Percentiles rank a stretch among this genome's conserved stretches.
Conservation (phyloP, 768 basidiomycete species). For the Tricholoma terreum region DNA sequence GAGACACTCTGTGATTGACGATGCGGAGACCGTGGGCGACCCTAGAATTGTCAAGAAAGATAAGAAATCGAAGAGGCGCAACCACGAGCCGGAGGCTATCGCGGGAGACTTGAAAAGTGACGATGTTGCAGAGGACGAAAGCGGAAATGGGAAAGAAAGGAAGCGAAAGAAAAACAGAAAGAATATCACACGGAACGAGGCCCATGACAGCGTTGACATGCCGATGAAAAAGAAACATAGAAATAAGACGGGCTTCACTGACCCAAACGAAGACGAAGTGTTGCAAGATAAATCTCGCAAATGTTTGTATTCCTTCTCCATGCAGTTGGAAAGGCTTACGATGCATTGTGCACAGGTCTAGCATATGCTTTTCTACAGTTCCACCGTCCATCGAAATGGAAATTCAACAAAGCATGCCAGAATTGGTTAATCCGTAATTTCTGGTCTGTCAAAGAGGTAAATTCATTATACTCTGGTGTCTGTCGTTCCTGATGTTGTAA, state of each 20-base stretch:
- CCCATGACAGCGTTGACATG: not conserved
- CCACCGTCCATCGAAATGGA: conserved; percentile 51
- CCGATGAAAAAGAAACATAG: conserved; percentile 33
- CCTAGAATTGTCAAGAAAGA: conserved; percentile 2
- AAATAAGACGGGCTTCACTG: conserved; percentile 42
- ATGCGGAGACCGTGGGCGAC: not conserved
- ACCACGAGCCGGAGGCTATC: conserved; percentile 9
- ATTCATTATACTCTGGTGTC: conserved; percentile 14
- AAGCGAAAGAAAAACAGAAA: conserved; percentile 18
- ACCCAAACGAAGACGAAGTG: conserved; percentile 38
- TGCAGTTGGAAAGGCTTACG: not conserved
- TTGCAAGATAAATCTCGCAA: conserved; percentile 38
- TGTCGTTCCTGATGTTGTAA: not conserved
- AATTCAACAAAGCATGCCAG: conserved; percentile 71
- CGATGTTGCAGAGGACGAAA: conserved; percentile 3
- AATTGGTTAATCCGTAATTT: conserved; percentile 72
- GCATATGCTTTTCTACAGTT: conserved; percentile 57
- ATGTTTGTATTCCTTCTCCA: conserved; percentile 26
- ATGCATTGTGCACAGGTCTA: conserved; percentile 29
- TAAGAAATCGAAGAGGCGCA: conserved; percentile 22
- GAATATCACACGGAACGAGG: conserved; percentile 1
- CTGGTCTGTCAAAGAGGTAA: conserved; percentile 49
- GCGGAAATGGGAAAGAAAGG: conserved; percentile 13
- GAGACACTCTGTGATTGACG: not conserved
- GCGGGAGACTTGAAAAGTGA: conserved; percentile 5